Evolutionary conservation across 2,329 filamentous ascomycete species (phyloP).

Genomic region (Cladorrhinum sp.): DNA sequence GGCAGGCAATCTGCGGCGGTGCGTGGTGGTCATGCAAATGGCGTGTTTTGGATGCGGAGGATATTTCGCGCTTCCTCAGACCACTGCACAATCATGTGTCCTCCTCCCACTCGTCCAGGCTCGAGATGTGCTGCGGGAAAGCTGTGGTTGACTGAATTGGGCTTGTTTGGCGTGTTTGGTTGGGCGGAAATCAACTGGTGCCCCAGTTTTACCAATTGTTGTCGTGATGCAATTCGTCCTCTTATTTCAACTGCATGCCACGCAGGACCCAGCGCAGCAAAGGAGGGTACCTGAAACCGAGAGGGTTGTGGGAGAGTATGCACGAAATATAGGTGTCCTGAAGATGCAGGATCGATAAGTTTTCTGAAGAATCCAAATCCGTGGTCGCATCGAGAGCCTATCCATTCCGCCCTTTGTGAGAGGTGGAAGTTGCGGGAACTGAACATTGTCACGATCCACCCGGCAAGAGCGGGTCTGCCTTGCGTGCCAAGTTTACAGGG

Average conservation of each 20-base stretch:
- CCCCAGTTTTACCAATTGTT: constrained; percentile 10
- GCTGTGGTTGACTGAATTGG: constrained; percentile 12
- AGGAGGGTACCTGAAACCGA: not conserved
- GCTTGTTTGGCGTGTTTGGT: constrained; percentile 20
- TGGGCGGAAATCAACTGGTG: constrained; percentile 20
- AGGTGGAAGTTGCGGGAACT: not conserved
- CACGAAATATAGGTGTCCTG: constrained; percentile 3
- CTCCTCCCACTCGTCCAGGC: constrained; percentile 24
- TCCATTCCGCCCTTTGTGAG: not conserved
- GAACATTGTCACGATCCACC: not conserved
- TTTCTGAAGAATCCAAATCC: not conserved
- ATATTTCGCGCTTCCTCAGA: constrained; percentile 21
- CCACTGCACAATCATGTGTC: constrained; percentile 28
- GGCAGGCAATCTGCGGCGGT: constrained; percentile 1
- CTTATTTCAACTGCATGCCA: not conserved
- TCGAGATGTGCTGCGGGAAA: constrained; percentile 14
- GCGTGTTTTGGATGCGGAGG: constrained; percentile 13
- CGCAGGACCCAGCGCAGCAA: not conserved
- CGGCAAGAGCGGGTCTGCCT: not conserved
- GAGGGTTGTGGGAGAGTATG: not conserved
- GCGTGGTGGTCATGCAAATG: constrained; percentile 13
- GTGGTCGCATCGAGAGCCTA: not conserved
- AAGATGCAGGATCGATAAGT: not conserved
- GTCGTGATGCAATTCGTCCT: constrained; percentile 26
- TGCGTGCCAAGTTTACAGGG: not conserved